Conservation (phyloP, 2,329 filamentous ascomycete genomes). For the Dactylellina haptotyla region DNA sequence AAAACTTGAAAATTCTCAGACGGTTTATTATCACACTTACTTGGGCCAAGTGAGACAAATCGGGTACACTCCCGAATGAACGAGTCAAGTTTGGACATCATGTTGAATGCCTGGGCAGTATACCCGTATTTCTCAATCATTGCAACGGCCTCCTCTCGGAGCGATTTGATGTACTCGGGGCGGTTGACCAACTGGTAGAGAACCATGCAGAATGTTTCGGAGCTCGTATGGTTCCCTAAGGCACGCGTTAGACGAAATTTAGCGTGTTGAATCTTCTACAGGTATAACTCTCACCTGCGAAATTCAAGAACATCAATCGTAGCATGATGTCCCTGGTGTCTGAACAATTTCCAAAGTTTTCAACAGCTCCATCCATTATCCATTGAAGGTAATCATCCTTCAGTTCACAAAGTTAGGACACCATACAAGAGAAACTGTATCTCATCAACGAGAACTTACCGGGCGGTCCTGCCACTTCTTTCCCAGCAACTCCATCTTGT, state of each 20-base stretch:
- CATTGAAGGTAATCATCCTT: slow-evolving; percentile 54
- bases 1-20: background rate
- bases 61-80: slow-evolving; percentile 49
- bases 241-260: too few species aligned
- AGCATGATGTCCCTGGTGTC: slow-evolving; percentile 49
- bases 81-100: slow-evolving; percentile 53
- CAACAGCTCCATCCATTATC: slow-evolving; percentile 46
- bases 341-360: slow-evolving; percentile 39
- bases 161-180: slow-evolving; percentile 37
- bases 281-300: slow-evolving; percentile 26
- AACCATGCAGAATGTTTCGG: slow-evolving; percentile 43
- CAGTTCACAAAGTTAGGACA: background rate
- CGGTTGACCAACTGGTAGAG: slow-evolving; percentile 48
- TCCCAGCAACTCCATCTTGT: slow-evolving; percentile 50
- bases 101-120: slow-evolving; percentile 44
- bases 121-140: slow-evolving; percentile 52
- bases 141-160: slow-evolving; percentile 42
- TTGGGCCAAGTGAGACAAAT: slow-evolving; percentile 47
- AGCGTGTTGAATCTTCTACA: too few species aligned
- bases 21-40: slow-evolving; percentile 15
- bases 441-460: slow-evolving; percentile 10
- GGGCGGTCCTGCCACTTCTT: slow-evolving; percentile 41
- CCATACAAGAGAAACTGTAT: background rate
- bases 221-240: slow-evolving; percentile 50
- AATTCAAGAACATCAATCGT: slow-evolving; percentile 53